Evolutionary conservation across 202 grass and related monocot genomes (phyloP).

Genomic region (Elaeis oleifera): DNA sequence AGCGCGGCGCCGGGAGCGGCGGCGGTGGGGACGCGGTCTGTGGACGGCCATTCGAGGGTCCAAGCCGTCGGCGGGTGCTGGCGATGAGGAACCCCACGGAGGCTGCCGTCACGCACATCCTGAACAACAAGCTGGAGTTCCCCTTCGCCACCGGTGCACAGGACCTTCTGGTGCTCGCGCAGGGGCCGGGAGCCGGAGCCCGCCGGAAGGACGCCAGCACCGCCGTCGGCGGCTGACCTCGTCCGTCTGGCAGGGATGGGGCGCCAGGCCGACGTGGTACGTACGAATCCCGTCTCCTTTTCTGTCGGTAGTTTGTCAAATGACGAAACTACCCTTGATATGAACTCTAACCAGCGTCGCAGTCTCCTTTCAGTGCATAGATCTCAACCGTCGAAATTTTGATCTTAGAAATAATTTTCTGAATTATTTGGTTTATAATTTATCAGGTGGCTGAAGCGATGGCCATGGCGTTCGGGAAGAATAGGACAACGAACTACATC

Average conservation of each 20-base stretch:
- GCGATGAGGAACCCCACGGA: slow-evolving; percentile 44
- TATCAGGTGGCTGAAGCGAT: slow-evolving; percentile 73
- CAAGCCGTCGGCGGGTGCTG: slow-evolving; percentile 15
- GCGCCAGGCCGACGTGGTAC: slow-evolving; percentile 47
- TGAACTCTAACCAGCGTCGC: too few species aligned
- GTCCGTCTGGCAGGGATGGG: slow-evolving; percentile 17
- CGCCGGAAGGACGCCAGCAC: slow-evolving; percentile 24
- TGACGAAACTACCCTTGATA: too few species aligned
- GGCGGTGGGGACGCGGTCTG: slow-evolving; percentile 34
- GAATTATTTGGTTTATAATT: neutral
- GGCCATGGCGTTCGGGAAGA: slow-evolving; percentile 68
- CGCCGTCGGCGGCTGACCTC: slow-evolving; percentile 38
- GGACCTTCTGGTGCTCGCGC: slow-evolving; percentile 58
- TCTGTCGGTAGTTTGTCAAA: neutral
- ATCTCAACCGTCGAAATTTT: neutral
- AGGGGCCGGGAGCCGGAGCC: slow-evolving; percentile 26
- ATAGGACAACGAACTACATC: slow-evolving; percentile 46
- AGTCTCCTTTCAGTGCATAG: too few species aligned
- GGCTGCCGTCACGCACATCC: slow-evolving; percentile 65
- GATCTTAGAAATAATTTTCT: neutral
- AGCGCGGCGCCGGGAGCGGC: slow-evolving; percentile 16
- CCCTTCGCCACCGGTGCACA: slow-evolving; percentile 45
- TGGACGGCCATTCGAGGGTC: slow-evolving; percentile 52
- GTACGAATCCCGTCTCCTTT: slow-evolving; percentile 3
- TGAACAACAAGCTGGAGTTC: slow-evolving; percentile 86